Base-by-base conservation (phyloP, 2,329 filamentous ascomycete species). In the Penicillium sp. region DNA sequence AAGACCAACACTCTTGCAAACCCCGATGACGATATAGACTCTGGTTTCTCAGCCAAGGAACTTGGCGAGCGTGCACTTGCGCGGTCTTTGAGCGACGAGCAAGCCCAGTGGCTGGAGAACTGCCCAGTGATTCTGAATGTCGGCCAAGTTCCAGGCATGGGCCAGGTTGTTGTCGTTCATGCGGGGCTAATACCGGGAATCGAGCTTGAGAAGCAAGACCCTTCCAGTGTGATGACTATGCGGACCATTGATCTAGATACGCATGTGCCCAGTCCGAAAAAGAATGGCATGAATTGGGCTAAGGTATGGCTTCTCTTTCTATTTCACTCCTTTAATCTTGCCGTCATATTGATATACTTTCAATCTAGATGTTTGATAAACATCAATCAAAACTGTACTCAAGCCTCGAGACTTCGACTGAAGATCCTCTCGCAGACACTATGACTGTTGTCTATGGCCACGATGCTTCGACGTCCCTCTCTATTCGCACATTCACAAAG, bases 151-250 rank as follows among this genome's bases (percentile, higher is more conserved):
- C 72, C 75, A 1, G 70, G 69, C 2, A 73, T 83, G 65, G 78
- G 83, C 32, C 76, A 83, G 51, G 75, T 94, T 4, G 76, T 84
- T 5, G 84, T 89, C 44, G 91, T 90, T 6, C 93, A 97, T 71
- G 91, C 81, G 0, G 93, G 93, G 1, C 76, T 97, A 2, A 83
- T 93, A 0, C 88, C 91, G 0, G 85, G 83, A 5, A 72, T 95
- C 0, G 68, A 78, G 0, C 74, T 95, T 13, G 75, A 83, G 40
- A 73, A 78, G 45, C 91, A 85, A 60, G 80, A 96, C 66, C 85
- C 89, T 0, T 83, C 81, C 67, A 83, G 85, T 45, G 85, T 87
- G 35, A 96, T 96, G 89, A 93, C 88, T 64, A 94, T 98, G 87
- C 82, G 89, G 49, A 87, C 83, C 6, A 79, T 95, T 47, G 76